A percentile compares a stretch with the other conserved stretches of the same genome.
These are phyloP conservation scores for Debaryomyces hansenii DNA, from an alignment of 805 yeast species.

Conservation along the genomic window DNA sequence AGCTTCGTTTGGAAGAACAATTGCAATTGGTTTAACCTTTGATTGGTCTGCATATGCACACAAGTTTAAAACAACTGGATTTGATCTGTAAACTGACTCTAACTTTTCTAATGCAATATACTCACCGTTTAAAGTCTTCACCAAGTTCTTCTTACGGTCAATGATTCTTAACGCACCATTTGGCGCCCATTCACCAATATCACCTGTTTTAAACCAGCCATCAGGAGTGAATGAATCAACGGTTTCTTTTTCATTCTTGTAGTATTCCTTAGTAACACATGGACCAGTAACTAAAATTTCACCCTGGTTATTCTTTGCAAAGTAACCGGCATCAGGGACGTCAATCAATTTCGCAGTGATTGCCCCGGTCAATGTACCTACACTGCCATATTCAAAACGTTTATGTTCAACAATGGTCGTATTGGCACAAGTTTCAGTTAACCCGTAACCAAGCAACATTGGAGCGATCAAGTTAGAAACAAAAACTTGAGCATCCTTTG, in stretches of 20 bases:
- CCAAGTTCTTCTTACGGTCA: constrained; percentile 94
- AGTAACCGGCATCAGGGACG: constrained; percentile 88
- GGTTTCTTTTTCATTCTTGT: constrained; percentile 81
- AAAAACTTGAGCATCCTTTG: constrained; percentile 78
- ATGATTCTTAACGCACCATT: constrained; percentile 79
- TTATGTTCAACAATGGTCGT: constrained; percentile 66
- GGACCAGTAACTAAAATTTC: constrained; percentile 82
- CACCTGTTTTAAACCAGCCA: constrained; percentile 97
- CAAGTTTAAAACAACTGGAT: constrained; percentile 70
- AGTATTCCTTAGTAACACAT: constrained; percentile 74
- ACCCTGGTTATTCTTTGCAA: constrained; percentile 89
- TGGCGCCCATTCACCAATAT: constrained; percentile 89
- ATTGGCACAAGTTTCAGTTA: constrained; percentile 95
- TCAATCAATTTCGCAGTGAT: constrained; percentile 87
- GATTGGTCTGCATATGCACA: constrained; percentile 91
- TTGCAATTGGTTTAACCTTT: constrained; percentile 90
- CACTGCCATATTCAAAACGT: constrained; percentile 69
- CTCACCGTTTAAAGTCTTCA: constrained; percentile 95
- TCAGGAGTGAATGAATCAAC: constrained; percentile 69
- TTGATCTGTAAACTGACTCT: constrained; percentile 88
- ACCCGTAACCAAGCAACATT: constrained; percentile 91
- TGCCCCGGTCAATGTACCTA: constrained; percentile 82
- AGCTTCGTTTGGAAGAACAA: constrained; percentile 76
- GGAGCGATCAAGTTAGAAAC: constrained; percentile 76
- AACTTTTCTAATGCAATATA: constrained; percentile 95